A percentile compares a stretch with the other conserved stretches of the same genome.
Evolutionary conservation across 1,284 basidiomycete species (phyloP).

Genomic region (Chalciporus sp.): DNA sequence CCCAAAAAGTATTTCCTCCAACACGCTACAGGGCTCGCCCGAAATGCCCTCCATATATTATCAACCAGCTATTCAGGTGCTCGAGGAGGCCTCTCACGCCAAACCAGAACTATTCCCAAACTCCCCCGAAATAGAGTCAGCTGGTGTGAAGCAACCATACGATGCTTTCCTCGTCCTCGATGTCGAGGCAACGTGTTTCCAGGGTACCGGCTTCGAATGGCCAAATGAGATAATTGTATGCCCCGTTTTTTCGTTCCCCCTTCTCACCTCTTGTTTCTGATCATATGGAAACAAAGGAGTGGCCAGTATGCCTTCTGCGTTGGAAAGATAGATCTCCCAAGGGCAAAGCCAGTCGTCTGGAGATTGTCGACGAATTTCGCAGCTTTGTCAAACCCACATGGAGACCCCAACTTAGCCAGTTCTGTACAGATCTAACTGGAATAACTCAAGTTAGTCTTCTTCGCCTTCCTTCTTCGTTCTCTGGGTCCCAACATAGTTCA

Average conservation of each 20-base stretch:
- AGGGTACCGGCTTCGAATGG: conserved; percentile 66
- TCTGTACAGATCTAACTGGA: conserved; percentile 88
- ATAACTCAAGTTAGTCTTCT: conserved; percentile 78
- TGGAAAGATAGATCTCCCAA: conserved; percentile 71
- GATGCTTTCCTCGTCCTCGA: conserved; percentile 80
- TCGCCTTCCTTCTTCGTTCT: conserved; percentile 9
- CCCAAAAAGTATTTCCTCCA: background rate
- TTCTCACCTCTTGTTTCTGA: conserved; percentile 30
- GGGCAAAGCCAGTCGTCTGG: conserved; percentile 57
- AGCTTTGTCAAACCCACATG: conserved; percentile 89
- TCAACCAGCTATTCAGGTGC: conserved; percentile 6
- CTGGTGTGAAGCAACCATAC: conserved; percentile 52
- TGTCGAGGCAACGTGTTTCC: conserved; percentile 88
- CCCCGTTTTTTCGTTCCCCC: conserved; percentile 15
- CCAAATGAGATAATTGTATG: conserved; percentile 94
- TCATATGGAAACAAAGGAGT: conserved; percentile 58
- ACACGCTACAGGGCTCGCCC: background rate
- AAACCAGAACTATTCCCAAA: conserved; percentile 3
- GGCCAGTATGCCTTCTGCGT: conserved; percentile 83
- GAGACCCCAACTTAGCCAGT: conserved; percentile 78
- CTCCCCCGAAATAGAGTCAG: conserved; percentile 10
- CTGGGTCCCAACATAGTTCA: conserved; percentile 3
- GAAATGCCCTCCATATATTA: conserved; percentile 26
- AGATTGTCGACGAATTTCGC: conserved; percentile 80
- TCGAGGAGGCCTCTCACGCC: conserved; percentile 9